A percentile compares a stretch with the other conserved stretches of the same genome.
These are phyloP conservation scores for Colletotrichum filicis DNA, from an alignment of 2,329 filamentous ascomycete species.

Conservation along the genomic window DNA sequence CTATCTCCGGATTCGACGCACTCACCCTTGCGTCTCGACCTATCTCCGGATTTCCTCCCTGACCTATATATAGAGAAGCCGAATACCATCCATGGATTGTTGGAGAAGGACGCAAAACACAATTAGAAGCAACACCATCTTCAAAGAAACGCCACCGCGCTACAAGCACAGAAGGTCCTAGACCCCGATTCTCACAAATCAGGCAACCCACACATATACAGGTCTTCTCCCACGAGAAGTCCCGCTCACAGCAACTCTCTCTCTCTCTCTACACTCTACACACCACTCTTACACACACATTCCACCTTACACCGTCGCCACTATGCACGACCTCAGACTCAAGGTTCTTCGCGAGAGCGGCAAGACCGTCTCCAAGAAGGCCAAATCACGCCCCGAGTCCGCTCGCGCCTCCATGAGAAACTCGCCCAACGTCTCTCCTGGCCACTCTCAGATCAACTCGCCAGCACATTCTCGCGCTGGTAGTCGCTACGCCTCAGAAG, in stretches of 20 bases:
- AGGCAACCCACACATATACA: not conserved
- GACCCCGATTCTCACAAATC: not conserved
- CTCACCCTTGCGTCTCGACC: not conserved
- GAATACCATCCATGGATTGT: constrained; percentile 7
- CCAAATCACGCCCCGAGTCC: constrained; percentile 65
- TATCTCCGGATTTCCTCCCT: not conserved
- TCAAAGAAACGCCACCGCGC: not conserved
- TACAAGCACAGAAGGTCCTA: constrained; percentile 22
- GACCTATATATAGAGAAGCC: not conserved
- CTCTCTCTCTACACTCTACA: not conserved
- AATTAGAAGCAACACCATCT: constrained; percentile 5
- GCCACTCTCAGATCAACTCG: constrained; percentile 66
- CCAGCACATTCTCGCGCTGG: constrained; percentile 68
- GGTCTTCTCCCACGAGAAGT: constrained; percentile 4
- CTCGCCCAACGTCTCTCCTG: constrained; percentile 69
- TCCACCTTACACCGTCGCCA: constrained; percentile 2
- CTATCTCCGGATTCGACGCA: no score
- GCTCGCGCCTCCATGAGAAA: constrained; percentile 67
- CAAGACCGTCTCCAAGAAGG: constrained; percentile 79
- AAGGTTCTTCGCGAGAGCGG: constrained; percentile 76
- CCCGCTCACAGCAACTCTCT: no score
- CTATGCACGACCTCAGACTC: constrained; percentile 73
- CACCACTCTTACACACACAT: not conserved
- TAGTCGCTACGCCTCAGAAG: constrained; percentile 73
- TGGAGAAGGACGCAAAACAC: constrained; percentile 1